phyloP scores from a whole-genome alignment of 306 rosid genomes.

The cucumber (Cucumis sativus) region DNA sequence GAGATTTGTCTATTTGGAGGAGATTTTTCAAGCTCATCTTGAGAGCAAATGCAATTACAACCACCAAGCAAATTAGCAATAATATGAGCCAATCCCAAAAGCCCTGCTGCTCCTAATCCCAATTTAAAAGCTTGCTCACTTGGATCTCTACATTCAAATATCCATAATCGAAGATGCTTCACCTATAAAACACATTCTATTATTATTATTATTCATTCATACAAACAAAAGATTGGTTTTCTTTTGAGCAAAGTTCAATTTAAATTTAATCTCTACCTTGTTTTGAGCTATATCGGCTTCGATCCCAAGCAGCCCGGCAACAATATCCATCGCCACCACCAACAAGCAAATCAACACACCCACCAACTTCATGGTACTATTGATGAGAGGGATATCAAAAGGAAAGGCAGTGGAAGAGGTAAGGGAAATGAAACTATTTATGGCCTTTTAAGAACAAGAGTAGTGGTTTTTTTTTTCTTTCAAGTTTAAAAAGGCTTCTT shows the following conservation, averaged over 20 bases:
- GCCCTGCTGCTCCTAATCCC: constrained; percentile 61
- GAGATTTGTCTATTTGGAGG: constrained; percentile 62
- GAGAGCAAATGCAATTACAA: constrained; percentile 75
- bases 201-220: no score
- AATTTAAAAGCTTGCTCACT: constrained; percentile 70
- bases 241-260: no score
- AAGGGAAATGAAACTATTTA: constrained; percentile 2
- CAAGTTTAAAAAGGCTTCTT: constrained; percentile 20
- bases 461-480: background rate
- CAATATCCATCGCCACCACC: constrained; percentile 56
- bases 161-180: constrained; percentile 71
- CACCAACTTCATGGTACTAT: constrained; percentile 31
- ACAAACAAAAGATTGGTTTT: no score
- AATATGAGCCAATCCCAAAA: constrained; percentile 56
- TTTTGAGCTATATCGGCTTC: constrained; percentile 82
- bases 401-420: background rate
- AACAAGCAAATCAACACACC: constrained; percentile 59
- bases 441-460: constrained; percentile 12
- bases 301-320: constrained; percentile 85
- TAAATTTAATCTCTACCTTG: constrained; percentile 31
- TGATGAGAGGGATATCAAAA: background rate
- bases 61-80: constrained; percentile 74
- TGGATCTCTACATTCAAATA: constrained; percentile 92
- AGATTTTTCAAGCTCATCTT: constrained; percentile 65
- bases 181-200: constrained; percentile 15